A percentile compares a stretch with the other conserved stretches of the same genome.
Conservation (phyloP, 371 early-diverging fungal species). For the Saksenaea oblongispora region DNA sequence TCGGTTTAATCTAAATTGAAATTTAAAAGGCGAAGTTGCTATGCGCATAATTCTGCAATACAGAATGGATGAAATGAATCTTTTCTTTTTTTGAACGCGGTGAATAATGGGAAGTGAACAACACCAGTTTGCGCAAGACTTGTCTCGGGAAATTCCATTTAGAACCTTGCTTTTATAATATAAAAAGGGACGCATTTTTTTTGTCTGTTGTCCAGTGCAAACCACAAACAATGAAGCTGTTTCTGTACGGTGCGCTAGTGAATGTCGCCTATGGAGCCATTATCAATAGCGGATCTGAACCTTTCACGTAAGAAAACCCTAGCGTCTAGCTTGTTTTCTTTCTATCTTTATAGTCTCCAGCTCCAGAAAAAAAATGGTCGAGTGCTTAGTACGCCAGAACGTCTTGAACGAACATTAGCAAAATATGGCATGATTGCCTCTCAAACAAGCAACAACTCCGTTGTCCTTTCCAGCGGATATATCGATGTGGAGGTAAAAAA, state of each 20-base stretch:
- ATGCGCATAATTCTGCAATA: neutral
- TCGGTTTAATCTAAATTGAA: neutral
- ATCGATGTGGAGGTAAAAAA: constrained; percentile 38
- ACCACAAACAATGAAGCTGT: neutral
- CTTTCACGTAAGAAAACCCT: neutral
- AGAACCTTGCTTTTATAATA: neutral
- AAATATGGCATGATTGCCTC: constrained; percentile 32
- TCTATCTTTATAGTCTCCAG: constrained; percentile 19
- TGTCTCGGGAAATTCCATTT: constrained; percentile 1
- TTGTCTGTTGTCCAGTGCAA: neutral
- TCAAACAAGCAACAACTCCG: constrained; percentile 17
- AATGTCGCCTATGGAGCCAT: constrained; percentile 3
- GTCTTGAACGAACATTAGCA: constrained; percentile 24
- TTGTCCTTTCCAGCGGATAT: constrained; percentile 32
- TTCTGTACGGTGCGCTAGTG: neutral
- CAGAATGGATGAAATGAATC: neutral
- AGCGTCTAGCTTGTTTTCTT: neutral
- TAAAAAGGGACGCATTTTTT: neutral
- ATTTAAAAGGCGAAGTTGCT: neutral
- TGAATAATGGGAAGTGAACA: neutral
- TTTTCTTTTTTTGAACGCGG: neutral
- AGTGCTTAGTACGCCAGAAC: constrained; percentile 30
- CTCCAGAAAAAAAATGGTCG: constrained; percentile 20
- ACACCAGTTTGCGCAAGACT: neutral
- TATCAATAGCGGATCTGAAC: neutral